phyloP scores from a whole-genome alignment of 1,139 yeast species.

The Taphrina sp. region DNA sequence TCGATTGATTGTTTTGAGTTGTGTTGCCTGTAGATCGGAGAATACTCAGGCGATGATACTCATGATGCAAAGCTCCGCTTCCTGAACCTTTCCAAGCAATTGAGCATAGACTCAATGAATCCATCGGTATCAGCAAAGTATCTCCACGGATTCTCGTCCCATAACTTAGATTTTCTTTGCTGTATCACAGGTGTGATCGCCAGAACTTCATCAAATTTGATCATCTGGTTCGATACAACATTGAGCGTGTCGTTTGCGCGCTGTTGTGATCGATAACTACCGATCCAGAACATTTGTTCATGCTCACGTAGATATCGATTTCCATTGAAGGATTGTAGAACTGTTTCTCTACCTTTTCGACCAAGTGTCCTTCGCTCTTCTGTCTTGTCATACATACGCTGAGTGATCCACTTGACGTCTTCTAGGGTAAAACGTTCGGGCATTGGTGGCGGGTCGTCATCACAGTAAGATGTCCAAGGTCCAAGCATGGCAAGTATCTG shows the following conservation, averaged over 20 bases:
- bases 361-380: slow-evolving; percentile 18
- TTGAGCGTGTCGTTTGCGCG: slow-evolving; percentile 5
- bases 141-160: slow-evolving; percentile 21
- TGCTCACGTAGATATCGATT: slow-evolving; percentile 15
- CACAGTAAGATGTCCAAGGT: slow-evolving; percentile 18
- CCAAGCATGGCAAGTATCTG: slow-evolving; percentile 22
- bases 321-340: slow-evolving; percentile 17
- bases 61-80: too few species aligned
- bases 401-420: slow-evolving; percentile 14
- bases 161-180: slow-evolving; percentile 6
- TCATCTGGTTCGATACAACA: not conserved
- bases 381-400: slow-evolving; percentile 23
- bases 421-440: slow-evolving; percentile 3
- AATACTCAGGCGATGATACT: too few species aligned
- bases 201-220: slow-evolving; percentile 11
- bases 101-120: too few species aligned
- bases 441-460: slow-evolving; percentile 16
- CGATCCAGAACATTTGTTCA: slow-evolving; percentile 24
- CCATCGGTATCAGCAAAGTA: slow-evolving; percentile 1
- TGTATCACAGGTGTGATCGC: slow-evolving; percentile 9
- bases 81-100: too few species aligned
- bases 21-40: too few species aligned
- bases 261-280: slow-evolving; percentile 15
- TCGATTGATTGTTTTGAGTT: too few species aligned
- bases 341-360: slow-evolving; percentile 21